Evolutionary conservation across 129 eudicot species (phyloP).

Genomic region (Pittosporum tobira): DNA sequence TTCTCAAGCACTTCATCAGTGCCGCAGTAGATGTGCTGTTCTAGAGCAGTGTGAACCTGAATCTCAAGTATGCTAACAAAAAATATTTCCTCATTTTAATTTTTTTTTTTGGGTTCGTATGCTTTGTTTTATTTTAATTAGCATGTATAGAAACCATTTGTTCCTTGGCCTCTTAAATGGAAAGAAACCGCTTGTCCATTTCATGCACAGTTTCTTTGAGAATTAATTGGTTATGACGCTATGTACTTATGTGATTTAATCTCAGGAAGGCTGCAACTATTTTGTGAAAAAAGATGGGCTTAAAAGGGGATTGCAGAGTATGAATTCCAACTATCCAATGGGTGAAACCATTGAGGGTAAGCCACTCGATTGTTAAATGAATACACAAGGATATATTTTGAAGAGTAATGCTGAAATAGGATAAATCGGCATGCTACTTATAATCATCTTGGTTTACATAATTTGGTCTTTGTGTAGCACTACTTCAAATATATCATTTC

Average conservation of each 20-base stretch:
- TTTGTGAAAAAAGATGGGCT: conserved; percentile 42
- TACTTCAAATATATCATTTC: background rate
- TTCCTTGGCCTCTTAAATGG: conserved; percentile 8
- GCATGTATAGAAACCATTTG: background rate
- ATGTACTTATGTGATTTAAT: conserved; percentile 2
- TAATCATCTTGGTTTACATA: background rate
- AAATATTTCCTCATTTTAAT: background rate
- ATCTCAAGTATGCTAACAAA: conserved; percentile 37
- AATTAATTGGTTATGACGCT: background rate
- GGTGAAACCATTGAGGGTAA: conserved; percentile 36
- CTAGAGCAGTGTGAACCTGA: conserved; percentile 46
- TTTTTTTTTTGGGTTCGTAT: no score
- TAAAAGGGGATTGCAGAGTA: conserved; percentile 52
- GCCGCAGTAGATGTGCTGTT: conserved; percentile 42
- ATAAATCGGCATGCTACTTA: background rate
- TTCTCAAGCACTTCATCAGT: conserved; percentile 63
- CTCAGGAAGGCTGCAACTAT: conserved; percentile 38
- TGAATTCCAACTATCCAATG: conserved; percentile 41
- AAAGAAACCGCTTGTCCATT: background rate
- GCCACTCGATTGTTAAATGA: background rate
- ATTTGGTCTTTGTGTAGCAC: background rate
- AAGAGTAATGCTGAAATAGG: background rate
- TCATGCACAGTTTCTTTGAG: conserved; percentile 2
- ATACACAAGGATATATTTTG: background rate
- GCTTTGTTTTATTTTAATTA: no score